Evolutionary conservation across 306 rosid genomes (phyloP), one percentile per base, ranked within the genome.

Genomic region (Castanea mollissima): DNA sequence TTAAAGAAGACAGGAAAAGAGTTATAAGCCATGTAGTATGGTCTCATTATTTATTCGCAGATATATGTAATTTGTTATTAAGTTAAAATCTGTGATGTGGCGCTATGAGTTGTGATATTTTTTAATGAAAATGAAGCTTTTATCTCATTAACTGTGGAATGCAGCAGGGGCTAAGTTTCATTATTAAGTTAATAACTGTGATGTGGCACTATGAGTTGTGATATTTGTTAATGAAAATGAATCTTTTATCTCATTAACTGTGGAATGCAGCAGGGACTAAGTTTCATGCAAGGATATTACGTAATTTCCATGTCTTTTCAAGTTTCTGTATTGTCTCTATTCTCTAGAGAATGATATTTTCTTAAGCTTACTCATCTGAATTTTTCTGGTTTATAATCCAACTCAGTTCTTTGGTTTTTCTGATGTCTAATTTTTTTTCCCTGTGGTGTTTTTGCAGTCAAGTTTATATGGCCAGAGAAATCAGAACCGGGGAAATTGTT

Each of bases 401-500:
- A 64, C 10, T 20, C 1, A 23, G 13, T 74, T 19, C 4, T 20
- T 52, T 8, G 14, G 23, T 15, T 31, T 64, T 15, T 31, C 46
- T 73, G 46, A 44, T 76, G 23, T 21, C 46, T 15, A 13, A 16
- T 15, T 19, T 15, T 4, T 49, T 3, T 38, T 59, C 19, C 56
- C 35, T 9, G 18, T 65, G 49, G 25, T 51, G 1, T 11, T 74
- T 76, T 74, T 82, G 83, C 87, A 91, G 96, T 69, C 92, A 91
- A 83, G 96, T 91, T 56, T 91, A 82, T 77, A 91, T 85, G 91
- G 96, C 96, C 56, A 87, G 79, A 86, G 96, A 91, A 78, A 86
- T 76, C 65, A 81, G 32, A 76, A 89, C 92, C 6, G 96, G 96
- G 23, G 92, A 91, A 84, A 89, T 89, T 77, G 96, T 91, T 84